Conservation (phyloP, 1,139 yeast genomes). For the Scheffersomyces stambukii region DNA sequence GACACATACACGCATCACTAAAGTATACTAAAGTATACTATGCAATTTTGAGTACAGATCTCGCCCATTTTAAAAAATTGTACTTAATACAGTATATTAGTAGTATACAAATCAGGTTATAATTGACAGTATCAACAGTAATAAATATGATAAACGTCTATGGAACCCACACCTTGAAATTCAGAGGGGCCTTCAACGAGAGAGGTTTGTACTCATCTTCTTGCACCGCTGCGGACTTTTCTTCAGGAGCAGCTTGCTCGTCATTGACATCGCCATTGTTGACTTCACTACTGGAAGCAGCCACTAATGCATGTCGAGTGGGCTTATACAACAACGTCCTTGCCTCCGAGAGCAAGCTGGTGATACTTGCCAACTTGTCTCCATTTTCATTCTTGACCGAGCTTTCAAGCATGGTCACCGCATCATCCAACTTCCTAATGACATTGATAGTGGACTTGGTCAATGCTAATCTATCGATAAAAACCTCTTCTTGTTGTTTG, state of each 20-base stretch:
- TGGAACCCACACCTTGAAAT: constrained; percentile 84
- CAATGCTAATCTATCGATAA: constrained; percentile 72
- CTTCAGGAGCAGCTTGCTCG: constrained; percentile 4
- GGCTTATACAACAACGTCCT: constrained; percentile 51
- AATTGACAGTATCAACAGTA: no score
- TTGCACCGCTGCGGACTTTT: constrained; percentile 11
- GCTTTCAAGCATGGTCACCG: constrained; percentile 31
- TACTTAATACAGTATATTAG: no score
- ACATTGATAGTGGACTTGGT: constrained; percentile 56
- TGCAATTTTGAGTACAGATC: no score
- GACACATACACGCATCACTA: no score
- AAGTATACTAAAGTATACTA: no score
- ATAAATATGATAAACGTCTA: no score
- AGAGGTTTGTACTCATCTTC: constrained; percentile 57
- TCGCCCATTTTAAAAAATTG: no score
- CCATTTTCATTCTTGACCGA: constrained; percentile 6
- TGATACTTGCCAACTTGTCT: constrained; percentile 14
- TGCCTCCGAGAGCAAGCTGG: constrained; percentile 40
- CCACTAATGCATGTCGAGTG: constrained; percentile 27
- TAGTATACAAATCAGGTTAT: no score
- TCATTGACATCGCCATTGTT: constrained; percentile 4
- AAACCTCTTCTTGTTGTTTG: constrained; percentile 75
- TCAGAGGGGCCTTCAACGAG: constrained; percentile 77
- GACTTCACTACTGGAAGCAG: constrained; percentile 6
- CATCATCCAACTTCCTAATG: constrained; percentile 46